phyloP scores from a whole-genome alignment of 139 green algal species.

The Mesotaenium endlicherianum region DNA sequence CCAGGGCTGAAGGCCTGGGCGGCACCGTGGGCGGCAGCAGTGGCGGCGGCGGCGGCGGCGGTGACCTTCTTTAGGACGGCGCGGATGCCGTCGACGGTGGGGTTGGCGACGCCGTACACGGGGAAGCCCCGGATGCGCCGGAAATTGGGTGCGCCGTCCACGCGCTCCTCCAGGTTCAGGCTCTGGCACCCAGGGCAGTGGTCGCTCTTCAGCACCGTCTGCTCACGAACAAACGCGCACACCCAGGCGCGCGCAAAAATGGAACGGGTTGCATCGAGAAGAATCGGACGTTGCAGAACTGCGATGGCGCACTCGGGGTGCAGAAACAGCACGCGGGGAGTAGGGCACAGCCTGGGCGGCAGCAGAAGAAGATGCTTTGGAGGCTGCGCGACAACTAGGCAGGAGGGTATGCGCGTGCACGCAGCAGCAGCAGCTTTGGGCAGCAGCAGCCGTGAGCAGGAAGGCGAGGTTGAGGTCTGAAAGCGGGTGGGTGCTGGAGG shows the following conservation, averaged over 20 bases:
- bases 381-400: too few species aligned
- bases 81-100: constrained; percentile 80
- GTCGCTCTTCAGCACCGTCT: constrained; percentile 91
- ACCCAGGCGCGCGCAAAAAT: background rate
- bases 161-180: constrained; percentile 58
- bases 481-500: background rate
- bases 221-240: background rate
- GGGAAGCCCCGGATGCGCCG: constrained; percentile 47
- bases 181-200: constrained; percentile 73
- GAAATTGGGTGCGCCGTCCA: constrained; percentile 75
- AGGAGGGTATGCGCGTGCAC: too few species aligned
- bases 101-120: constrained; percentile 86
- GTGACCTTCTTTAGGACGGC: constrained; percentile 63
- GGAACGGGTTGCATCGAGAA: background rate
- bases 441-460: too few species aligned
- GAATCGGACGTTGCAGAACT: background rate
- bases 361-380: too few species aligned
- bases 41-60: constrained; percentile 6
- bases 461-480: too few species aligned
- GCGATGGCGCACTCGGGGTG: background rate
- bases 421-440: too few species aligned
- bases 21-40: too few species aligned
- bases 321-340: background rate
- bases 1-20: too few species aligned
- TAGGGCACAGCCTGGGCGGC: too few species aligned